A percentile compares a stretch with the other conserved stretches of the same genome.
These are phyloP conservation scores for Mycena olivaceomarginata DNA, from an alignment of 768 basidiomycete genomes.

Conservation along the genomic window DNA sequence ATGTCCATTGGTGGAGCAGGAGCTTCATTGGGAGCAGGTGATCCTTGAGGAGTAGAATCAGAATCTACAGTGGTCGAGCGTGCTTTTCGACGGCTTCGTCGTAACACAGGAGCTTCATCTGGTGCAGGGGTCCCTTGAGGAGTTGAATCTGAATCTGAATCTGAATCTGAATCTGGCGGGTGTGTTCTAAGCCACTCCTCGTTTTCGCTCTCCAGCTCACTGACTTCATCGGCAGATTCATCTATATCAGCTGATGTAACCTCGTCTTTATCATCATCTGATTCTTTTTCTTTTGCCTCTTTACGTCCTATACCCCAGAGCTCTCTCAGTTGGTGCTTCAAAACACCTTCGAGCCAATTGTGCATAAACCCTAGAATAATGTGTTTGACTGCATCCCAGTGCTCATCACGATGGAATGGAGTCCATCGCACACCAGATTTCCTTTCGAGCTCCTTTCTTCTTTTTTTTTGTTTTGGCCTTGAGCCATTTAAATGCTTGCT, in stretches of 20 bases:
- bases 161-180: too few relatives aligned
- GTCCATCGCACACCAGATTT: too few relatives aligned
- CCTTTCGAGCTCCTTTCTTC: too few relatives aligned
- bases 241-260: neutral
- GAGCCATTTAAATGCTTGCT: constrained; percentile 37
- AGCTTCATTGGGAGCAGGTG: neutral
- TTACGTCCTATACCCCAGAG: constrained; percentile 45
- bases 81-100: too few relatives aligned
- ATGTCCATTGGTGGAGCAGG: neutral
- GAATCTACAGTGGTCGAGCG: too few relatives aligned
- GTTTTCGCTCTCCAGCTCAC: neutral
- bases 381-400: constrained; percentile 44
- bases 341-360: constrained; percentile 43
- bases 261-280: neutral
- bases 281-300: neutral
- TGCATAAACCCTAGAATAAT: constrained; percentile 47
- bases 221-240: neutral
- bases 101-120: too few relatives aligned
- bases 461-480: constrained; percentile 24
- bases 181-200: too few relatives aligned
- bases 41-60: neutral
- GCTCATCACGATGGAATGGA: constrained; percentile 26
- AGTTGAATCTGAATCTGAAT: too few relatives aligned
- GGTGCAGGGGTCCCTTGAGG: too few relatives aligned
- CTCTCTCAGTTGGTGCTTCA: constrained; percentile 35